phyloP scores from a whole-genome alignment of 176 grass and related monocot genomes.

The Aegilops sharonensis region DNA sequence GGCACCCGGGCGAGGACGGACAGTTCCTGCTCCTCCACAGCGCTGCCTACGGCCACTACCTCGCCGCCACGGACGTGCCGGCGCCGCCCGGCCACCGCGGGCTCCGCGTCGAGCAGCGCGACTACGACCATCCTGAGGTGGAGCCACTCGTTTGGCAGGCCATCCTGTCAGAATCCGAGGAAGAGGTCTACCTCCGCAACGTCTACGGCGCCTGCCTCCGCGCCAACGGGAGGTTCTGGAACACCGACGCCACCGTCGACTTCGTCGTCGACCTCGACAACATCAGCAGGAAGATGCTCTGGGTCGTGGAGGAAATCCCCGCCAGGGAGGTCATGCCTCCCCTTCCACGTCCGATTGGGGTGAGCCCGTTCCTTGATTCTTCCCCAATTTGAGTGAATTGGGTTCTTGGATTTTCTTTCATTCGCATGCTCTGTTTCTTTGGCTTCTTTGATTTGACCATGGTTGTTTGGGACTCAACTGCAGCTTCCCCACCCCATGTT shows the following conservation, averaged over 20 bases:
- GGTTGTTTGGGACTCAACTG: background rate
- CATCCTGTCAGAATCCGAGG: background rate
- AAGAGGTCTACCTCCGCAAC: background rate
- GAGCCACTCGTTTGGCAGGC: background rate
- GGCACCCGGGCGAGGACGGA: background rate
- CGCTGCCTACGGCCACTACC: slow-evolving; percentile 26
- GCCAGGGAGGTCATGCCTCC: background rate
- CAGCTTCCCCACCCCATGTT: background rate
- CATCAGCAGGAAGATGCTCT: background rate
- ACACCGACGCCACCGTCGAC: background rate
- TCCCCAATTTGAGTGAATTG: background rate
- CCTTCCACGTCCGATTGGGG: background rate
- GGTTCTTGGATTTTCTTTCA: background rate
- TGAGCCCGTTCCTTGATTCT: background rate
- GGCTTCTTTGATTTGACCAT: background rate
- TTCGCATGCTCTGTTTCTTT: background rate
- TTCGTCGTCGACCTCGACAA: background rate
- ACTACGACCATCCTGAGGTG: background rate
- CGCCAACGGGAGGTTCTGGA: background rate
- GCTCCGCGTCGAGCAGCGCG: background rate
- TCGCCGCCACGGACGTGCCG: background rate
- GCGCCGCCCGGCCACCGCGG: background rate
- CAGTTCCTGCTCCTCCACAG: background rate
- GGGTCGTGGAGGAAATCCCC: background rate
- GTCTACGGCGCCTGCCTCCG: background rate